Evolutionary conservation across 2,329 filamentous ascomycete species (phyloP).

Genomic region (Bipolaris gigantea): DNA sequence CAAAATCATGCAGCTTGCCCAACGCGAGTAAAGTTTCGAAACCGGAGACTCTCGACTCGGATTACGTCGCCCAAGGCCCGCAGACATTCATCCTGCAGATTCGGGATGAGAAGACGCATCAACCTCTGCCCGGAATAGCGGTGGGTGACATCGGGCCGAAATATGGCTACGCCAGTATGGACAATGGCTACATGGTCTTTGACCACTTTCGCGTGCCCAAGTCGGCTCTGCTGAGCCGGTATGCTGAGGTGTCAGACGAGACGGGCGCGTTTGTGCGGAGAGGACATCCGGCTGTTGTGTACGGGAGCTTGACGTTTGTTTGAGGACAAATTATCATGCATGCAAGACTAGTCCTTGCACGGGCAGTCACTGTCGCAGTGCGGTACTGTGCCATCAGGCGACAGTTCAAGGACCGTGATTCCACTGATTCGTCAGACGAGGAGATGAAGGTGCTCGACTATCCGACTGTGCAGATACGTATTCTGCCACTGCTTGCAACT

Average conservation of each 20-base stretch:
- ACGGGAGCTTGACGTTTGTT: constrained; percentile 55
- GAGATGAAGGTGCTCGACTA: constrained; percentile 55
- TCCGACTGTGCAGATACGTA: constrained; percentile 57
- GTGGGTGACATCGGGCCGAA: constrained; percentile 61
- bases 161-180: constrained; percentile 57
- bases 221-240: constrained; percentile 54
- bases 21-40: constrained; percentile 17
- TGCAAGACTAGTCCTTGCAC: constrained; percentile 55
- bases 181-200: constrained; percentile 59
- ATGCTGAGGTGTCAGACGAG: constrained; percentile 52
- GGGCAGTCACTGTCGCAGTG: constrained; percentile 57
- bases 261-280: constrained; percentile 51
- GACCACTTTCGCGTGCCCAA: constrained; percentile 52
- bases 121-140: constrained; percentile 52
- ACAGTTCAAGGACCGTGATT: constrained; percentile 56
- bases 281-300: constrained; percentile 54
- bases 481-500: constrained; percentile 57
- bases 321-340: constrained; percentile 54
- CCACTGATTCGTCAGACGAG: constrained; percentile 42
- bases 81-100: constrained; percentile 59
- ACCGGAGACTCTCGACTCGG: constrained; percentile 3
- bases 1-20: constrained; percentile 16
- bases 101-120: constrained; percentile 52
- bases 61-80: constrained; percentile 52
- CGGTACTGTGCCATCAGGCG: constrained; percentile 54